A percentile compares a stretch with the other conserved stretches of the same genome.
Evolutionary conservation across 805 yeast species (phyloP).

Genomic region (Candida suzukii): DNA sequence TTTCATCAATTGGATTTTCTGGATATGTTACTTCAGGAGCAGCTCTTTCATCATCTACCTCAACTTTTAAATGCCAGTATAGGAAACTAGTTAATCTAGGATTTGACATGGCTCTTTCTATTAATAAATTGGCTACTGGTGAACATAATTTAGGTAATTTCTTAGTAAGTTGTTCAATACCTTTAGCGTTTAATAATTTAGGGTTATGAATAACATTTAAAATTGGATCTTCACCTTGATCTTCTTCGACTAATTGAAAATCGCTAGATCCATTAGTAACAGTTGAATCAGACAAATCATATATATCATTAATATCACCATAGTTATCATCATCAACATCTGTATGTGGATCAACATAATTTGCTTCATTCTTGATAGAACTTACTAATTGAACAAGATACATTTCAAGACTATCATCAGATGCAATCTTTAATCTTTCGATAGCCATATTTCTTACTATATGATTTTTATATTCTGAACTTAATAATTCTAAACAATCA

Average conservation of each 20-base stretch:
- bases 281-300: conserved; percentile 15
- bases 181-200: conserved; percentile 9
- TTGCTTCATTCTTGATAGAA: conserved; percentile 72
- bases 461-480: conserved; percentile 67
- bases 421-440: conserved; percentile 68
- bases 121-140: conserved; percentile 68
- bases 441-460: conserved; percentile 85
- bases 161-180: conserved; percentile 6
- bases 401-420: conserved; percentile 71
- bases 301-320: conserved; percentile 9
- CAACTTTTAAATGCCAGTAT: conserved; percentile 90
- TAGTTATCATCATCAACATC: conserved; percentile 14
- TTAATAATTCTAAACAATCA: conserved; percentile 62
- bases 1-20: too few species aligned
- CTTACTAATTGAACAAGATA: conserved; percentile 87
- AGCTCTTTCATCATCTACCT: conserved; percentile 54
- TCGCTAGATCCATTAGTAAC: conserved; percentile 24
- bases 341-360: conserved; percentile 16
- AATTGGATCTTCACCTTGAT: conserved; percentile 17
- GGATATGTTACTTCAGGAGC: not conserved
- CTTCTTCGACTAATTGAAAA: conserved; percentile 23
- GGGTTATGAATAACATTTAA: conserved; percentile 18
- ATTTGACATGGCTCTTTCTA: conserved; percentile 61
- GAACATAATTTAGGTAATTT: conserved; percentile 30
- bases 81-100: conserved; percentile 70